phyloP scores from a whole-genome alignment of 352 stramenopile genomes.

The Thraustochytrium sp. region DNA sequence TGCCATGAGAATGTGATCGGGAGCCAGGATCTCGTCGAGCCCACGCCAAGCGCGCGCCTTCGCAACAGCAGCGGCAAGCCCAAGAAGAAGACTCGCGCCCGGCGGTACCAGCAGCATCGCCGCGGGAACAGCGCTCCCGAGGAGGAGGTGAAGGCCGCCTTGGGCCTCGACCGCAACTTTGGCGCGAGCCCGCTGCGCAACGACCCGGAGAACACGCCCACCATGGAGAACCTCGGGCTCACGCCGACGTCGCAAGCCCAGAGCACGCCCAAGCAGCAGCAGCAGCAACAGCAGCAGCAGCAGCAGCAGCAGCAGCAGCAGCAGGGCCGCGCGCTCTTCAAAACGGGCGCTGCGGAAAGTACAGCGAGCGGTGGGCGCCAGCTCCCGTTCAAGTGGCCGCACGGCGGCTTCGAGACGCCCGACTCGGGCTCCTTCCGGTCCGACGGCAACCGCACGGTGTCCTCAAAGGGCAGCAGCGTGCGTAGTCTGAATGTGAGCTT shows the following conservation, averaged over 20 bases:
- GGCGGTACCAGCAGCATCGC: too few relatives aligned
- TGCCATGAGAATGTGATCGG: neutral
- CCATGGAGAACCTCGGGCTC: neutral
- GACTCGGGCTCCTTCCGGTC: slow-evolving; percentile 7
- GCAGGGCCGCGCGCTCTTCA: too few relatives aligned
- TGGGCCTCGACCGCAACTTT: too few relatives aligned
- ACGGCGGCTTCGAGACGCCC: neutral
- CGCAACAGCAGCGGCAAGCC: too few relatives aligned
- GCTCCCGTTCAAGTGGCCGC: neutral
- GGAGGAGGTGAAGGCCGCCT: too few relatives aligned
- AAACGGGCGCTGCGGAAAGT: neutral
- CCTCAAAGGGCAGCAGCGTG: neutral
- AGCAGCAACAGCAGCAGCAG: neutral
- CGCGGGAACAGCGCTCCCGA: too few relatives aligned
- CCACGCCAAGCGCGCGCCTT: neutral
- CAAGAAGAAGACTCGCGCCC: too few relatives aligned
- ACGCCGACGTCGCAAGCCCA: neutral
- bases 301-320: neutral
- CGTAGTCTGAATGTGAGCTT: slow-evolving; percentile 35
- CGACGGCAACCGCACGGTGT: neutral
- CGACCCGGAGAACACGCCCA: neutral
- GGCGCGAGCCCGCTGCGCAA: neutral
- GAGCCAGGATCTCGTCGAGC: neutral
- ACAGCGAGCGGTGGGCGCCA: neutral
- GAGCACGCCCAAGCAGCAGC: neutral